Percentiles rank a stretch among this genome's conserved stretches.
phyloP scores from a whole-genome alignment of 2,329 filamentous ascomycete genomes.

The Fusarium staphyleae region DNA sequence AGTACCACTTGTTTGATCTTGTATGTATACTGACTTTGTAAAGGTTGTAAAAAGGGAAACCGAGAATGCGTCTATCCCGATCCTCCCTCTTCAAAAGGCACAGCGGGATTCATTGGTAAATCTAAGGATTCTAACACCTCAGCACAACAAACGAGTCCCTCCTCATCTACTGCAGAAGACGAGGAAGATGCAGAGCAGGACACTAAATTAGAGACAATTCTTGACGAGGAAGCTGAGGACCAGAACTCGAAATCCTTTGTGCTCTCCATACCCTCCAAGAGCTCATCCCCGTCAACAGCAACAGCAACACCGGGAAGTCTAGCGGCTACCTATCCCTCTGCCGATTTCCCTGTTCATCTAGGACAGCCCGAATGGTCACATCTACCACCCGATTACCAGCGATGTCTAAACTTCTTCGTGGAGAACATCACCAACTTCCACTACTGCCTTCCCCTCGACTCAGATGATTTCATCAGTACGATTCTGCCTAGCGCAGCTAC shows the following conservation, averaged over 20 bases:
- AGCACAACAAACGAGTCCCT: slow-evolving; percentile 56
- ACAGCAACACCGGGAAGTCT: slow-evolving; percentile 47
- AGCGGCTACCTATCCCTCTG: slow-evolving; percentile 42
- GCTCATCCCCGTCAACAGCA: slow-evolving; percentile 61
- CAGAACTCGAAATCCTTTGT: slow-evolving; percentile 23
- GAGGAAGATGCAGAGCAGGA: slow-evolving; percentile 55
- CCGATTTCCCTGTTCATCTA: slow-evolving; percentile 37
- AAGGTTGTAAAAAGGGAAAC: slow-evolving; percentile 89
- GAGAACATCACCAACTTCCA: slow-evolving; percentile 82
- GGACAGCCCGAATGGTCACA: slow-evolving; percentile 59
- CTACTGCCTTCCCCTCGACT: slow-evolving; percentile 78
- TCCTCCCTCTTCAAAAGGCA: slow-evolving; percentile 56
- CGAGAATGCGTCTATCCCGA: slow-evolving; percentile 92
- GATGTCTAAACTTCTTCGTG: slow-evolving; percentile 79
- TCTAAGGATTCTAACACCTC: slow-evolving; percentile 49
- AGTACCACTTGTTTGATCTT: background rate
- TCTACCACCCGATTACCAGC: slow-evolving; percentile 73
- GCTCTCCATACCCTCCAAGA: slow-evolving; percentile 50
- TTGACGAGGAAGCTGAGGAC: slow-evolving; percentile 59
- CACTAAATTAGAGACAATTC: slow-evolving; percentile 59
- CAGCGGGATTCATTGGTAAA: slow-evolving; percentile 34
- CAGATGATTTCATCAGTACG: slow-evolving; percentile 74
- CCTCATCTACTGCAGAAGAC: slow-evolving; percentile 62
- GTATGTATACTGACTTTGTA: slow-evolving; percentile 15
- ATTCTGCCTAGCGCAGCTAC: slow-evolving; percentile 76